Evolutionary conservation across 345 rosid species (phyloP).

Genomic region (Ceriops zippeliana): DNA sequence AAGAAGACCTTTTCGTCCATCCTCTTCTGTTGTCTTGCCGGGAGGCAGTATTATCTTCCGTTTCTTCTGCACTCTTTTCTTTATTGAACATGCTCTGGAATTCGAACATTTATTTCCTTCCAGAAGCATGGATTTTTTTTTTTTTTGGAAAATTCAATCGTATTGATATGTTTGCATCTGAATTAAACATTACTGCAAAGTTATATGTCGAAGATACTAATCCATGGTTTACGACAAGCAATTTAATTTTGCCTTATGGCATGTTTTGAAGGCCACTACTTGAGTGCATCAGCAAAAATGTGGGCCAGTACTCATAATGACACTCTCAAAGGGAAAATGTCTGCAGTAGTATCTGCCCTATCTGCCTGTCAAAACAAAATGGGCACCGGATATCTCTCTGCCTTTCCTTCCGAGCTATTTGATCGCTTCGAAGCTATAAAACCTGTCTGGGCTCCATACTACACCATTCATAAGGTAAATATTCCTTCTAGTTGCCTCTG

Average conservation of each 20-base stretch:
- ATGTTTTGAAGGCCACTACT: slow-evolving; percentile 70
- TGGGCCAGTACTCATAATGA: slow-evolving; percentile 88
- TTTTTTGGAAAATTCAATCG: too few species aligned
- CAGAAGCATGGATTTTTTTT: too few species aligned
- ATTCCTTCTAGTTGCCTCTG: not conserved
- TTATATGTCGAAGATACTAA: not conserved
- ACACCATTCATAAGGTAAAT: slow-evolving; percentile 86
- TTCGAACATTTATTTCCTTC: not conserved
- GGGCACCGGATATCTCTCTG: slow-evolving; percentile 86
- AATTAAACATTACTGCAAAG: too few species aligned
- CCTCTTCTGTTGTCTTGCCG: not conserved
- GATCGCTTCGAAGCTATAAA: slow-evolving; percentile 77
- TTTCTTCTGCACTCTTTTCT: not conserved
- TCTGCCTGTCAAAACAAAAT: slow-evolving; percentile 66
- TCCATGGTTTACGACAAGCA: not conserved
- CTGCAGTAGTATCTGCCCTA: slow-evolving; percentile 60
- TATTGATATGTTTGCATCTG: too few species aligned
- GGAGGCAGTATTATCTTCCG: not conserved
- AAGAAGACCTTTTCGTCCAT: not conserved
- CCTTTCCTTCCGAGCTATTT: slow-evolving; percentile 74
- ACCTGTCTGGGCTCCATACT: slow-evolving; percentile 98
- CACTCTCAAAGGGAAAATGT: slow-evolving; percentile 67
- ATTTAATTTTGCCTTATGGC: slow-evolving; percentile 1
- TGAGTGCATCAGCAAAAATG: slow-evolving; percentile 90
- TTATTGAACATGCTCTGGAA: not conserved